Base-by-base conservation (phyloP, 2,329 filamentous ascomycete species). In the Fusarium abutilonis region DNA sequence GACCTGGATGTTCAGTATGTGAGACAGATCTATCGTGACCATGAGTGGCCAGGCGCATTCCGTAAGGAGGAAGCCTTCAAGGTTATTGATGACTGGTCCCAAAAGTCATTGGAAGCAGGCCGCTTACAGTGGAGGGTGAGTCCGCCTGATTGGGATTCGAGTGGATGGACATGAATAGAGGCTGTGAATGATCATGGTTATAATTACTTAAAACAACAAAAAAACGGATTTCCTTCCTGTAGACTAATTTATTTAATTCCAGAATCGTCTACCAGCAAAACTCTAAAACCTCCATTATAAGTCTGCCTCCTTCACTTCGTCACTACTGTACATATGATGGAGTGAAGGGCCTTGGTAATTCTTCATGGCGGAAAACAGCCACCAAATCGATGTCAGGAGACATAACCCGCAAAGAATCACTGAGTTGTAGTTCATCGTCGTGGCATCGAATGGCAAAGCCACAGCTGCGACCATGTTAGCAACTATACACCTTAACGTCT, bases 41-140 rank as follows among this genome's bases (percentile, higher is more conserved):
- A 76, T 45, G 70, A 73, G 17, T 76, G 73, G 74, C 74, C 73
- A 8, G 51, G 73, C 36, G 46, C 68, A 28, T 77, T 75, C 56
- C 64, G 63, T 28, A 74, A 70, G 58, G 51, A 64, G 38, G 71
- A 75, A 36, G 61, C 61, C 2, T 32, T 15, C 11, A 36, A 43
- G n/a, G 29, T 15, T 6, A n/a, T 51, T 43, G 47, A 43, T 7
- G 45, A 39, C 13, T 48, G 23, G 19, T 19, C 19, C 19, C 19
- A 19, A 19, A 4, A 19, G 19, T 3, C 19, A 19, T 19, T 19
- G 19, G 19, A 26, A 26, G 8, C 23, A 19, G 19, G 19, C 8
- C 23, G 23, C 23, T 26, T 8, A 8, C 3, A 26, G 6, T 26
- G 23, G 23, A 6, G 8, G 23, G 23, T 8, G 23, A 26, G 23